Base-by-base conservation (phyloP, 805 yeast species). In the Saturnispora gosingensis region DNA sequence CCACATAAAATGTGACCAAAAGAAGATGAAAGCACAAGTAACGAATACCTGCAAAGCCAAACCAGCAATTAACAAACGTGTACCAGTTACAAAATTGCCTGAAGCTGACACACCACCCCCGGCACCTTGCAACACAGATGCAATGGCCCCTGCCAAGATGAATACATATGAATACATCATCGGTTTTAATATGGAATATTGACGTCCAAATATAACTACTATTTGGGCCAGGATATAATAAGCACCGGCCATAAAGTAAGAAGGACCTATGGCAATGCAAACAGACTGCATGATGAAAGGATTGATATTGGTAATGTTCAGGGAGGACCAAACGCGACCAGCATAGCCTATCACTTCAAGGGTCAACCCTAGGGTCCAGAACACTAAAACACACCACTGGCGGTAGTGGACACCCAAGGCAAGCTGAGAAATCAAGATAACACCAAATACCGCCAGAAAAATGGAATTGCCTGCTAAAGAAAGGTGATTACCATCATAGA, bases 171-270 rank as follows among this genome's bases (percentile, higher is more conserved):
- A 72, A 59, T 79, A 81, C 58, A 68, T 67, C 67, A 73, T 68
- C 11, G 88, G 86, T 52, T 65, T 69, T 30, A 75, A 48, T 5
- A 63, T 39, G 0, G 87, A 77, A 58, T 65, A 80, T 20, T 68
- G 59, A 50, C 68, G 67, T 3, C 86, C 86, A 58, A 78, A 80
- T 1, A 84, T 63, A 53, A 79, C 79, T 50, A 78, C 68, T 40
- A 82, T 55, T 63, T 83, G 81, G 9, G 82, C 85, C 54, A 86
- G 65, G 51, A 80, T 72, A 57, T 74, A 81, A 65, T 86, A 86
- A 3, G 85, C 70, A 2, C 88, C 91, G 5, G 82, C 95, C 84
- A 83, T 82, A 43, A 83, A 71, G 63, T 86, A 82, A 4, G 83
- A 85, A 0, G 95, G 95, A 0, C 86, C 88, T 45, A 86, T 66